These are phyloP conservation scores for Chaetomium fimeti DNA, from an alignment of 495 filamentous ascomycete species.

Conservation along the genomic window DNA sequence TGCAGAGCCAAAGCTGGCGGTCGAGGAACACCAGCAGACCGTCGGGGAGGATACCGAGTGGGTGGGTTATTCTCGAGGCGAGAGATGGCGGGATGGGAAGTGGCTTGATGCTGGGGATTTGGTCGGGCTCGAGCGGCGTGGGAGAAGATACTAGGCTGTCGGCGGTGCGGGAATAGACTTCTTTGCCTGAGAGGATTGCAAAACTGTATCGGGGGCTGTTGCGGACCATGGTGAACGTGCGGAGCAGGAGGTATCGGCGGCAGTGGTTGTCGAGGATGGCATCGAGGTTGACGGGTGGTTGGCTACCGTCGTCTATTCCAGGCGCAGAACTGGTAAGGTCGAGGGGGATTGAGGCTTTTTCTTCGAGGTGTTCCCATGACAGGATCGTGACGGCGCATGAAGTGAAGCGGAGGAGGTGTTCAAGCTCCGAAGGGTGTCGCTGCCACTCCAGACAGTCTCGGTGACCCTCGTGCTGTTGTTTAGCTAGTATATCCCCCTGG, in stretches of 20 bases:
- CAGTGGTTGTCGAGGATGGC: conserved; percentile 17
- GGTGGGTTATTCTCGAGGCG: background rate
- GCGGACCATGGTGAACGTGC: background rate
- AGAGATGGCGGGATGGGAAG: background rate
- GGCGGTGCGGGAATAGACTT: background rate
- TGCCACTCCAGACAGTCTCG: conserved; percentile 11
- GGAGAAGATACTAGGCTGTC: background rate
- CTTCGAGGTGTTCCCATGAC: conserved; percentile 5
- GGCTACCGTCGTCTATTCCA: background rate
- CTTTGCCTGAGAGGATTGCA: background rate
- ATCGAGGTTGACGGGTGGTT: background rate
- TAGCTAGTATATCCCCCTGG: conserved; percentile 1
- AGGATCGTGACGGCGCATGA: background rate
- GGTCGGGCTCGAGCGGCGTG: background rate
- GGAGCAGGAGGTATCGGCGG: conserved; percentile 3
- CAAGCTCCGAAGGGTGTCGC: background rate
- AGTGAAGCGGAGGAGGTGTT: background rate
- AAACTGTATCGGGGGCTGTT: background rate
- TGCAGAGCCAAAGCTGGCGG: conserved; percentile 16
- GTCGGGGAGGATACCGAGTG: conserved; percentile 16
- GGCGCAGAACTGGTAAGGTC: background rate
- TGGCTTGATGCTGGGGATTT: background rate
- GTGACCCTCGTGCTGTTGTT: no score
- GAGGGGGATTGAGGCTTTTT: background rate
- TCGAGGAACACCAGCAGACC: conserved; percentile 15